Base-by-base conservation (phyloP, 352 stramenopile species). In the Phytopythium ostracodes region DNA sequence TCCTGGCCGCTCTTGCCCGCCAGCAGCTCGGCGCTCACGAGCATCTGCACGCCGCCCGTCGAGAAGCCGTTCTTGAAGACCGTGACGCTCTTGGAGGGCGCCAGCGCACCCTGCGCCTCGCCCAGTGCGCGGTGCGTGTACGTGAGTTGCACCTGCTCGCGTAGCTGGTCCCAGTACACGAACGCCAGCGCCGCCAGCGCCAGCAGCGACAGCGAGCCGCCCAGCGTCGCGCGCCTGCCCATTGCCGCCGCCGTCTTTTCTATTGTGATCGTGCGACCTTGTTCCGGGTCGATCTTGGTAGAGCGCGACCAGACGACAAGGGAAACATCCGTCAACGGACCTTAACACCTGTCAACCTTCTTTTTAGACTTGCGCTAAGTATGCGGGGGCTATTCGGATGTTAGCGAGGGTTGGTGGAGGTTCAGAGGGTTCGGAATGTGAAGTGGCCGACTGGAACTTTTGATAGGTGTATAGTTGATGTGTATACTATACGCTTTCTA, bases 41-140 rank as follows among this genome's bases (percentile, higher is more conserved):
- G 66, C 64, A 94, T 81, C 62, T 87, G 67, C 42, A 94, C 81
- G 59, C 85, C 83, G 43, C 84, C 83, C 3, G 73, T 88, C 42
- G 81, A 91, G 68, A 81, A 89, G 57, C 85, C 85, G 66, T 94
- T 94, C 60, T 84, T 82, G 64, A 81, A 94, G 22, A 94, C 64
- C 38, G 76, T 89, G 47, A 94, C 81, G 72, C 62, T 86, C 61
- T 94, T 94, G 56, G 75, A 31, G 5, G 68, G 56, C 27, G 72
- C 67, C 6, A 58, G 52, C 29, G 56, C 69, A 47, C 69, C 62
- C 24, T 66, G 61, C 43, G 73, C 66, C 11, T 70, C 72, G 57
- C 73, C 73, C 49, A 88, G 71, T 60, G 75, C 81, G 29, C 74
- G 77, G 50, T 87, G 72, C 53, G 73, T 64, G 61, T 84, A 80